Conservation (phyloP, 495 filamentous ascomycete genomes). For the Aspergillus baeticus region DNA sequence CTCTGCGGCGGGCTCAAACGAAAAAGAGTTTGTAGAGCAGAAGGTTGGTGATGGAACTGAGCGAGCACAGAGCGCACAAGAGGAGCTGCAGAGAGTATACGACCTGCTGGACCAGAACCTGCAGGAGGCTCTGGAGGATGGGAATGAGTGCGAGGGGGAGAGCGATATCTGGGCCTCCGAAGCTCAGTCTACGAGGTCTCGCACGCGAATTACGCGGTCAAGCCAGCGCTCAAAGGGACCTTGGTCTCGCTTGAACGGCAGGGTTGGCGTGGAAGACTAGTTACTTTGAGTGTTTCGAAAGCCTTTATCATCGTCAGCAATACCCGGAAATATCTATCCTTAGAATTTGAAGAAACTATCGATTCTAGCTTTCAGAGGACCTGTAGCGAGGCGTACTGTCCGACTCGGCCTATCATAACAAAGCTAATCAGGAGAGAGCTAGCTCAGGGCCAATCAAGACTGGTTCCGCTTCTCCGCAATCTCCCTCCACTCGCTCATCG, state of each 20-base stretch:
- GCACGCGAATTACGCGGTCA: conserved; percentile 19
- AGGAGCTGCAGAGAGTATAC: conserved; percentile 34
- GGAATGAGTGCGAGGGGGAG: conserved; percentile 16
- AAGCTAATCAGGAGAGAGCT: no score
- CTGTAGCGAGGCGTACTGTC: background rate
- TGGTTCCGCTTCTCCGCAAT: conserved; percentile 5
- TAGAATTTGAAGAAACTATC: background rate
- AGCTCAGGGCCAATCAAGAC: no score
- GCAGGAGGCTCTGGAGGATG: conserved; percentile 23
- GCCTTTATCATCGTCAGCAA: background rate
- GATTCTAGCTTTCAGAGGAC: background rate
- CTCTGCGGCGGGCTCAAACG: conserved; percentile 33
- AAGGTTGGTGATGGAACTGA: conserved; percentile 35
- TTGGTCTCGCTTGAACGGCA: conserved; percentile 39
- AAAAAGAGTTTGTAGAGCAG: conserved; percentile 38
- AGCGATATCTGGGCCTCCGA: conserved; percentile 40
- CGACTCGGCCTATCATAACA: no score
- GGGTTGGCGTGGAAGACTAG: conserved; percentile 27
- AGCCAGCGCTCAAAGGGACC: conserved; percentile 33
- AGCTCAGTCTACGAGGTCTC: conserved; percentile 26
- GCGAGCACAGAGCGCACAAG: conserved; percentile 29
- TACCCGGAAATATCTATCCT: no score
- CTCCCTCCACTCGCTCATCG: conserved; percentile 10
- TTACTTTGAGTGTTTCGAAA: background rate
- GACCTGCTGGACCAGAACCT: conserved; percentile 36